These are phyloP conservation scores for Acaromyces ingoldii DNA, from an alignment of 1,284 basidiomycete species.

Conservation along the genomic window DNA sequence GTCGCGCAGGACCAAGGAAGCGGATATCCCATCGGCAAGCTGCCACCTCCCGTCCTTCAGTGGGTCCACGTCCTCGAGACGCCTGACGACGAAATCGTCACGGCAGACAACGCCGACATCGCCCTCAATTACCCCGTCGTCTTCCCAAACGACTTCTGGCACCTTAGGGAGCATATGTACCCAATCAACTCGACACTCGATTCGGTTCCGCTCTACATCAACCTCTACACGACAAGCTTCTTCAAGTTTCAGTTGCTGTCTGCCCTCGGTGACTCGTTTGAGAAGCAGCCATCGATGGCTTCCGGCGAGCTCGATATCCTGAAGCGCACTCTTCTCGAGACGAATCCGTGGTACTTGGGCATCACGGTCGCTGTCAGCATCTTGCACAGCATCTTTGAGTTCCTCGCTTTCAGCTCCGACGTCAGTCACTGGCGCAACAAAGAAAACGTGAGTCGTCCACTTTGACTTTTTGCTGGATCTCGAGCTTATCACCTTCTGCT, in stretches of 20 bases:
- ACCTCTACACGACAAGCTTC: constrained; percentile 67
- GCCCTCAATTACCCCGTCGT: constrained; percentile 78
- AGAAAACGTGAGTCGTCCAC: constrained; percentile 55
- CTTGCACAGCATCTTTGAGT: constrained; percentile 70
- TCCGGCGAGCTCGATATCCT: constrained; percentile 62
- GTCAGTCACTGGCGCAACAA: constrained; percentile 91
- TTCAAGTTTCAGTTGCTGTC: constrained; percentile 51
- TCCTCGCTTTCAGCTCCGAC: constrained; percentile 58
- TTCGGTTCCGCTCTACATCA: constrained; percentile 69
- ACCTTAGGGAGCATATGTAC: constrained; percentile 44
- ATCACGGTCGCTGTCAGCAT: constrained; percentile 70
- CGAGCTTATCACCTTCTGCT: background rate
- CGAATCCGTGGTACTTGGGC: constrained; percentile 81
- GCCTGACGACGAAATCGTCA: constrained; percentile 10
- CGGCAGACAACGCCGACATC: constrained; percentile 57
- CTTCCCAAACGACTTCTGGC: constrained; percentile 90
- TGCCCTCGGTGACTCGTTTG: constrained; percentile 58
- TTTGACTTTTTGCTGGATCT: background rate
- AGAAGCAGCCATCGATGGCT: constrained; percentile 63
- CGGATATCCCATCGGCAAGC: constrained; percentile 59
- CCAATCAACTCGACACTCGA: constrained; percentile 49
- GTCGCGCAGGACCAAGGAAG: constrained; percentile 59
- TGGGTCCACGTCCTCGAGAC: constrained; percentile 38
- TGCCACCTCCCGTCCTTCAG: constrained; percentile 62
- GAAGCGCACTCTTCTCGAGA: constrained; percentile 58